Conservation (phyloP, 164 flowering plant species). For the Cinnamomum chago region DNA sequence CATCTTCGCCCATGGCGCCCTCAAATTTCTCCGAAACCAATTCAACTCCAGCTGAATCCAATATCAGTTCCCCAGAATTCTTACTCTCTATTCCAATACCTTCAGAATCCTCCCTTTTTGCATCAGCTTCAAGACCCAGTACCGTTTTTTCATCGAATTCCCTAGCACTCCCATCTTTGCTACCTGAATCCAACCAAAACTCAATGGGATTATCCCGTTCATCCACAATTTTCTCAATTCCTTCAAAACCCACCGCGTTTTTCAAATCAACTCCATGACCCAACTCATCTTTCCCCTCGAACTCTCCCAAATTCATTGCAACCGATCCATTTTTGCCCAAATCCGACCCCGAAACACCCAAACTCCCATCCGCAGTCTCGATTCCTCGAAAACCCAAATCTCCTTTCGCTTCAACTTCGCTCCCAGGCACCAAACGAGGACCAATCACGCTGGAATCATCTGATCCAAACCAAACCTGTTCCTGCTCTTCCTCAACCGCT, state of each 20-base stretch:
- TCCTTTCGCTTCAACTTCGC: not conserved
- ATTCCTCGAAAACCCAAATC: not conserved
- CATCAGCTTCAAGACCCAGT: constrained; percentile 25
- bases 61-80: constrained; percentile 23
- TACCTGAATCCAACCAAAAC: constrained; percentile 50
- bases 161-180: constrained; percentile 32
- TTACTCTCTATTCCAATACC: constrained; percentile 5
- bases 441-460: not conserved
- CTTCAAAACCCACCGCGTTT: constrained; percentile 21
- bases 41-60: constrained; percentile 28
- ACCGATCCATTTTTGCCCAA: not conserved
- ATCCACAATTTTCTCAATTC: constrained; percentile 1
- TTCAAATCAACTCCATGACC: not conserved
- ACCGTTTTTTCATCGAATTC: constrained; percentile 27
- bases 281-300: not conserved
- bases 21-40: not conserved
- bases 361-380: not conserved
- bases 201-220: constrained; percentile 27
- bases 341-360: not conserved
- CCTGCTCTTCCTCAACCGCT: constrained; percentile 18
- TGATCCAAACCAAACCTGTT: constrained; percentile 19
- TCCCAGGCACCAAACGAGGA: not conserved
- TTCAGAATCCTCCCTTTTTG: constrained; percentile 18
- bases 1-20: not conserved
- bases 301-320: not conserved